Evolutionary conservation across 805 yeast genomes (phyloP).

Genomic region (Candida chilensis): DNA sequence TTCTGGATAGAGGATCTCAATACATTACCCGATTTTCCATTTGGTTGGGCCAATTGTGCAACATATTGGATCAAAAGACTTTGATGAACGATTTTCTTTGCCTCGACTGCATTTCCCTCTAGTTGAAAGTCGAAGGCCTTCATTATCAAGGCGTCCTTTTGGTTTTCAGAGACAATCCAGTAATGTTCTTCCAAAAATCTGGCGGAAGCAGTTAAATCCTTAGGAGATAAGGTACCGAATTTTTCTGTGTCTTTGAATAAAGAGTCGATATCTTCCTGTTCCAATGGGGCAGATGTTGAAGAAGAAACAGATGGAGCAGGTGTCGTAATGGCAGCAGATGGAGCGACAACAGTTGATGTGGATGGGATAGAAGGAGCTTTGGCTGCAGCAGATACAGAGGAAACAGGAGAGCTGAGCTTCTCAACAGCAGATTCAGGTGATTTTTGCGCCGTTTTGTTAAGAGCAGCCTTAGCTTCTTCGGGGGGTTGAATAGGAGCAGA

Average conservation of each 20-base stretch:
- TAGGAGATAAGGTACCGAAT: constrained; percentile 49
- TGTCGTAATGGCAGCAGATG: neutral
- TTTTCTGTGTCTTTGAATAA: constrained; percentile 55
- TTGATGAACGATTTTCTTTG: constrained; percentile 69
- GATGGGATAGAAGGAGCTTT: constrained; percentile 1
- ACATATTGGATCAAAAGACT: constrained; percentile 74
- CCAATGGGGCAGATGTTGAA: constrained; percentile 3
- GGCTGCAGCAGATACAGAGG: constrained; percentile 3
- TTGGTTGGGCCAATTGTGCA: constrained; percentile 29
- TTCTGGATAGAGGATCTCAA: constrained; percentile 17
- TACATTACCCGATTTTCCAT: constrained; percentile 13
- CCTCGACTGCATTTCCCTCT: constrained; percentile 40
- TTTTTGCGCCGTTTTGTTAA: too few relatives aligned
- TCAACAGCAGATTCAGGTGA: too few relatives aligned
- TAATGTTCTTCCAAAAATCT: constrained; percentile 49
- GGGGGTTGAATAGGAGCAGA: constrained; percentile 2
- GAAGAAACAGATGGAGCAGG: constrained; percentile 3
- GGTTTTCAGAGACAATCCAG: constrained; percentile 67
- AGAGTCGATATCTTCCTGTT: constrained; percentile 32
- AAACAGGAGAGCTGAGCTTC: too few relatives aligned
- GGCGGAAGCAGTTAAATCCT: constrained; percentile 40
- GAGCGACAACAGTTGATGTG: constrained; percentile 2
- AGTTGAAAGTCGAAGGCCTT: constrained; percentile 81
- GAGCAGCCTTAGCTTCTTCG: too few relatives aligned
- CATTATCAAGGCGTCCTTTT: constrained; percentile 90